Evolutionary conservation across 306 rosid genomes (phyloP), one percentile per base, ranked within the genome.

Genomic region (Pyrus bretschneideri): DNA sequence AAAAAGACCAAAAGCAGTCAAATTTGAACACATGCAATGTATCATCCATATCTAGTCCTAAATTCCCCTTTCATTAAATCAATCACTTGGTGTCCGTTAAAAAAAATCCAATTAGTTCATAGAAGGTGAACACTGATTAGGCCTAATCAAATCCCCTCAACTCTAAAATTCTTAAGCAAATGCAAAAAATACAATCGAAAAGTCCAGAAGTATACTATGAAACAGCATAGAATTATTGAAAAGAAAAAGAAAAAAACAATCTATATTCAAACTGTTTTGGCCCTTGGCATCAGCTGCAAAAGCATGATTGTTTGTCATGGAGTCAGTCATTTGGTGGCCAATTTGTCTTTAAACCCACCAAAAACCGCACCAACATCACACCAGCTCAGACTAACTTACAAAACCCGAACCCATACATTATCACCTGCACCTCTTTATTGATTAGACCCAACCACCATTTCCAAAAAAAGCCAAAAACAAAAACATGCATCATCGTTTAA

Each of bases 361-460:
- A 31, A 57, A 76, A 25, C 79, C 75, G 12, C 63, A 21, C 30
- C 42, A 30, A 6, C 22, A 38, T 17, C 11, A 51, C 69, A 73
- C 49, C 87, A 84, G 73, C 88, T 85, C 83, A 85, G 42, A 72
- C 71, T 75, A 75, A 44, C 66, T 23, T 62, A 70, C 84, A 76
- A 69, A 77, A 71, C 51, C 15, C 2, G 18, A 25, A 63, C 72
- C 74, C 33, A 46, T 44, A 49, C 81, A 76, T n/a, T 71, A 71
- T 35, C 78, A 66, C 65, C 45, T 51, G 78, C 76, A 67, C 4
- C 81, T 60, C 54, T 63, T 72, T 35, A 73, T 76, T 73, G 85
- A 78, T 78, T 33, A 70, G 81, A 74, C 88, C 77, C 75, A 59
- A 44, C 84, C 79, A 81, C 83, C 75, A 44, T 22, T 51, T 70